phyloP scores from a whole-genome alignment of 495 filamentous ascomycete species.

The Daldinia childiae region DNA sequence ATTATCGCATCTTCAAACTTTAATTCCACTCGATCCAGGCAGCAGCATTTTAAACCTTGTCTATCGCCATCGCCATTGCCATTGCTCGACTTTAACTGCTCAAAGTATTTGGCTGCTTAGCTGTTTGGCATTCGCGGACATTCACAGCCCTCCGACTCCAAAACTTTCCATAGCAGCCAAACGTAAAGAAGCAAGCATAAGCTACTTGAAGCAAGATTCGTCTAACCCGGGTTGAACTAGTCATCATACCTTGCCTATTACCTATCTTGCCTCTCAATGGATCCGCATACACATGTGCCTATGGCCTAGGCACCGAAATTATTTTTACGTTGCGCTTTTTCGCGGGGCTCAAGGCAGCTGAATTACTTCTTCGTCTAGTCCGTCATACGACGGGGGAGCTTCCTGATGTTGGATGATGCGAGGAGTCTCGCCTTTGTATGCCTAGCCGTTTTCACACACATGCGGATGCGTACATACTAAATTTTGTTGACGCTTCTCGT shows the following conservation, averaged over 20 bases:
- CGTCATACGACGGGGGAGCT: constrained; percentile 2
- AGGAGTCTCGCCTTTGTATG: constrained; percentile 18
- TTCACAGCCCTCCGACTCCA: too few species aligned
- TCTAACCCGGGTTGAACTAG: constrained; percentile 20
- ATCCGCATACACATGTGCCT: constrained; percentile 11
- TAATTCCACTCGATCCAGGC: constrained; percentile 28
- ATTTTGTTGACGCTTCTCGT: constrained; percentile 8
- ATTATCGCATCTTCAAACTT: constrained; percentile 6
- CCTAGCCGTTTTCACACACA: neutral
- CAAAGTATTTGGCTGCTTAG: too few species aligned
- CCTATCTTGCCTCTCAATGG: constrained; percentile 8
- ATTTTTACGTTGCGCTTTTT: constrained; percentile 5
- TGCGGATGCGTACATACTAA: too few species aligned
- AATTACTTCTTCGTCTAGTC: constrained; percentile 19
- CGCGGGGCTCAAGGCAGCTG: constrained; percentile 34
- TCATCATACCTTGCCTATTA: constrained; percentile 1
- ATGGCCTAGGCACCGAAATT: constrained; percentile 43
- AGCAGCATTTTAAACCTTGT: constrained; percentile 30
- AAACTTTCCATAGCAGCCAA: too few species aligned
- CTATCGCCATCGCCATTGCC: too few species aligned
- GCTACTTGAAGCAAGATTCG: neutral
- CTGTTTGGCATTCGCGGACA: too few species aligned
- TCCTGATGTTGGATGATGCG: constrained; percentile 17
- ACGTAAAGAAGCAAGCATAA: neutral
- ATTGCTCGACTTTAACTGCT: too few species aligned